Base-by-base conservation (phyloP, 129 eudicot species). In the Pulicaria dysenterica region DNA sequence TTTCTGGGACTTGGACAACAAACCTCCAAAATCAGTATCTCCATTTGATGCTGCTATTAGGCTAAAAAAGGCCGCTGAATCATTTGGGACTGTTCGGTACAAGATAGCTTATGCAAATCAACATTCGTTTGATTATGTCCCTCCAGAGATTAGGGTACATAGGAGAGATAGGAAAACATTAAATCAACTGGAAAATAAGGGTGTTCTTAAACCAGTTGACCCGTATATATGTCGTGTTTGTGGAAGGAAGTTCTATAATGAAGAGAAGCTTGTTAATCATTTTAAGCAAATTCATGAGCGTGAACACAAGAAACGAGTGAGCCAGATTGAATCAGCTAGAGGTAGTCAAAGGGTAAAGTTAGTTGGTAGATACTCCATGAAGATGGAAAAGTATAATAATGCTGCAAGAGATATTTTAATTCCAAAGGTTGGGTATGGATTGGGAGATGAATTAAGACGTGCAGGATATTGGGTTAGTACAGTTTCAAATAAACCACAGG, bases 1-100 rank as follows among this genome's bases (percentile, higher is more conserved):
- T 66, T 94, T 94, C 71, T 90, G 93, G 97, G 97, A 94, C 77
- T 74, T 94, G 36, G 96, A 83, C 43, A 88, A 94, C 86, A 90
- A 93, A 73, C 93, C 93, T 34, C 97, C 96, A 36, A 88, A 70
- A 42, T 80, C 86, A 78, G 72, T 76, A 48, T 78, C 96, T 6
- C 88, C 90, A 10, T 86, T 64, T 63, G 98, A 93, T 58, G 95
- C 95, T 42, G 90, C 95, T 12, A 54, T 81, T 62, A 56, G 83
- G 87, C 76, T 93, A 56, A 90, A 78, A 73, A 85, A 78, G 48
- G 89, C 93, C 0, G 87, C 89, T 15, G 75, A 73, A 43, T 51
- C 76, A 17, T 87, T 94, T 55, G 96, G 96, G 15, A 46, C 75
- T 67, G 95, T 93, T 37, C 67, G 69, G 15, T 87, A 82, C 67